These are phyloP conservation scores for Paramecium tetraurelia DNA, from an alignment of 73 alveolate genomes.

Conservation along the genomic window DNA sequence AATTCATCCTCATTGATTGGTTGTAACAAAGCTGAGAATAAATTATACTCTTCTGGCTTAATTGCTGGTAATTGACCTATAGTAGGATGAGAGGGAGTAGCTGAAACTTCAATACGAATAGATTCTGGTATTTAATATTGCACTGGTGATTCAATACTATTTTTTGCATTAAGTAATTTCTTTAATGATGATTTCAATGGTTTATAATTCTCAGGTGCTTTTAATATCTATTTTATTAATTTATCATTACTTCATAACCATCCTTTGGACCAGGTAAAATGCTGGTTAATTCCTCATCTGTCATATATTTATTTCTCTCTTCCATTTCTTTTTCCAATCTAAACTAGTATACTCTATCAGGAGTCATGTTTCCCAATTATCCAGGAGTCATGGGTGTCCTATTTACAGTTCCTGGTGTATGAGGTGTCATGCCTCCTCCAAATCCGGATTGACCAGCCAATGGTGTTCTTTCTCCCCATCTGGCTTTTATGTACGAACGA, in stretches of 20 bases:
- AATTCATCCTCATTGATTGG: slow-evolving; percentile 76
- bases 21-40: slow-evolving; percentile 70
- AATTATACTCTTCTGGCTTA: slow-evolving; percentile 78
- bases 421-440: slow-evolving; percentile 52
- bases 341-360: slow-evolving; percentile 57
- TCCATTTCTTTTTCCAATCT: slow-evolving; percentile 87
- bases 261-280: slow-evolving; percentile 64
- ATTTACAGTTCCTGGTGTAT: slow-evolving; percentile 49
- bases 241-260: slow-evolving; percentile 56
- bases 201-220: slow-evolving; percentile 57
- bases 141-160: slow-evolving; percentile 31
- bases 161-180: background rate
- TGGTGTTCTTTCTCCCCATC: slow-evolving; percentile 62
- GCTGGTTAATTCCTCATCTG: slow-evolving; percentile 94
- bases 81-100: slow-evolving; percentile 53
- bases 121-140: slow-evolving; percentile 61
- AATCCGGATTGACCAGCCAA: slow-evolving; percentile 49
- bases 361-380: slow-evolving; percentile 57
- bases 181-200: slow-evolving; percentile 48
- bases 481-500: slow-evolving; percentile 46
- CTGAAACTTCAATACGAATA: slow-evolving; percentile 57
- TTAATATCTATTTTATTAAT: slow-evolving; percentile 21
- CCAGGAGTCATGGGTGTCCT: slow-evolving; percentile 54
- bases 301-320: slow-evolving; percentile 93
- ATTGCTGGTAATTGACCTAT: slow-evolving; percentile 64